Percentiles rank a stretch among this genome's conserved stretches.
phyloP scores from a whole-genome alignment of 1,284 basidiomycete genomes.

The Pseudozyma sp. region DNA sequence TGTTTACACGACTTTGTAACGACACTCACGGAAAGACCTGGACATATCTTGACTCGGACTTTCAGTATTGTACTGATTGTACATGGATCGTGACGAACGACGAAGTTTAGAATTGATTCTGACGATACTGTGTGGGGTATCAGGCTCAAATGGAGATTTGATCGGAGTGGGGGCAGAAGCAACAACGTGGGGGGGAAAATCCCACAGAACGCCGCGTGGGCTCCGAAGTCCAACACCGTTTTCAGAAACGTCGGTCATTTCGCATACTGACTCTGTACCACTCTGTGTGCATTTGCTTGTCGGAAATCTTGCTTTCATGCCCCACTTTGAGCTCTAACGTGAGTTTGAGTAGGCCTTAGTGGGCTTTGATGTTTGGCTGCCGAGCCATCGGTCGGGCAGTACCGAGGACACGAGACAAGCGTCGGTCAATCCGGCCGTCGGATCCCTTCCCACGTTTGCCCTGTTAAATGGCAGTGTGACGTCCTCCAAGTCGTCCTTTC shows the following conservation, averaged over 20 bases:
- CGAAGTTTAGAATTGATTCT: background rate
- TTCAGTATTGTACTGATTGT: too few species aligned
- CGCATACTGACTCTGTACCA: too few species aligned
- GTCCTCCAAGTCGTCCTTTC: too few species aligned
- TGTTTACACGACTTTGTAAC: background rate
- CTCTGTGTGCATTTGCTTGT: background rate
- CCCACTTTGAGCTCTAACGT: too few species aligned
- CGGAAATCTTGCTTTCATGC: background rate
- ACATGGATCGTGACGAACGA: background rate
- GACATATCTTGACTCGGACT: too few species aligned
- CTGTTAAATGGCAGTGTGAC: too few species aligned
- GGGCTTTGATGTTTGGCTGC: too few species aligned
- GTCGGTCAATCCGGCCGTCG: too few species aligned
- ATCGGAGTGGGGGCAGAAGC: constrained; percentile 31
- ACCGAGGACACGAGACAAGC: too few species aligned
- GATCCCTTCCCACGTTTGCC: too few species aligned
- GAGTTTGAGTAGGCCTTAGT: too few species aligned
- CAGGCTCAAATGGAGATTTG: background rate
- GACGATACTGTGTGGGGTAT: background rate
- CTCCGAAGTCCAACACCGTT: background rate
- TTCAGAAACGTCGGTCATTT: constrained; percentile 1
- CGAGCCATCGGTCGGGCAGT: too few species aligned
- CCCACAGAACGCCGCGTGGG: constrained; percentile 4
- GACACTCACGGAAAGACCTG: background rate
- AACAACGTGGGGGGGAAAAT: constrained; percentile 11